Conservation (phyloP, 371 early-diverging fungal genomes). For the Mucor circinelloides region DNA sequence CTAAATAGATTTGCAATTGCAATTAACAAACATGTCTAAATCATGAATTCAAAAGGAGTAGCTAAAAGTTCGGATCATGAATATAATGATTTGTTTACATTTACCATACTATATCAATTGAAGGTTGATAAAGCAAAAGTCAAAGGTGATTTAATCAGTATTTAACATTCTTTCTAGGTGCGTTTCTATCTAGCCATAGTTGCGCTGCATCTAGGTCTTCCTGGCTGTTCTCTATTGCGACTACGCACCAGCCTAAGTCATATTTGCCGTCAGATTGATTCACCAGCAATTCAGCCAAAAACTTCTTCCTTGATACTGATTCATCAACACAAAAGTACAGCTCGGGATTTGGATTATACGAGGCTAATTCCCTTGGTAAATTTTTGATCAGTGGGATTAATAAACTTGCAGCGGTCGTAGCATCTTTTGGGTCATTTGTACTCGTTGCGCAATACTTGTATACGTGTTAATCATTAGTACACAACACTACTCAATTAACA, state of each 20-base stretch:
- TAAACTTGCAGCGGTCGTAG: conserved; percentile 70
- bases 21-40: background rate
- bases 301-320: conserved; percentile 50
- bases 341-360: conserved; percentile 30
- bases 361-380: conserved; percentile 34
- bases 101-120: background rate
- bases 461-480: background rate
- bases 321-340: conserved; percentile 76
- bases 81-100: background rate
- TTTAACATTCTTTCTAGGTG: conserved; percentile 37
- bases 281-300: conserved; percentile 52
- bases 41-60: background rate
- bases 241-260: conserved; percentile 70
- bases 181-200: conserved; percentile 64
- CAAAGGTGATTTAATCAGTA: background rate
- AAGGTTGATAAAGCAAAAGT: too few relatives aligned
- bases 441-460: conserved; percentile 67
- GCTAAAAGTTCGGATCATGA: background rate
- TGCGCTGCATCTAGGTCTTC: conserved; percentile 61
- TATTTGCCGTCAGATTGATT: conserved; percentile 43
- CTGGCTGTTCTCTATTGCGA: conserved; percentile 59
- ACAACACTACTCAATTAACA: background rate
- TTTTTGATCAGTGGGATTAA: conserved; percentile 57
- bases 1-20: background rate
- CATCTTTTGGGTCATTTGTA: conserved; percentile 54